Evolutionary conservation across 768 basidiomycete genomes (phyloP).

Genomic region (Punctularia strigosozonata): DNA sequence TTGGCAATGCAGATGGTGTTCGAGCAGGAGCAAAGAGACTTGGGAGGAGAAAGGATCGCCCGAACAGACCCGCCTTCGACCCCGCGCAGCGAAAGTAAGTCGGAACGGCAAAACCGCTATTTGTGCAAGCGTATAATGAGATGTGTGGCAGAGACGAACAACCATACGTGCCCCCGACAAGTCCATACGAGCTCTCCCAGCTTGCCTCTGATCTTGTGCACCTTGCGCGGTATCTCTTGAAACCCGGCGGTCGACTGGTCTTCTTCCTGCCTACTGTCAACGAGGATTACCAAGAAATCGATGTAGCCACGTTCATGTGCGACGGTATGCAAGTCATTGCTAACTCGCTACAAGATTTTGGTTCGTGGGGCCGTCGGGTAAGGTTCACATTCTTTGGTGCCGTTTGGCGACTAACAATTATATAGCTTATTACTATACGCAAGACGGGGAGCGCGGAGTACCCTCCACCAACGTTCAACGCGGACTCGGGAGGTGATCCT

Average conservation of each 20-base stretch:
- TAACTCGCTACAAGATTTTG: constrained; percentile 88
- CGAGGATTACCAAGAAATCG: constrained; percentile 83
- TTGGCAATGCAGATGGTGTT: constrained; percentile 62
- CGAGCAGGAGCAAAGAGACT: constrained; percentile 79
- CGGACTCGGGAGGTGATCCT: constrained; percentile 1
- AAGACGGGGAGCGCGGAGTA: constrained; percentile 41
- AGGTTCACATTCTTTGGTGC: constrained; percentile 17
- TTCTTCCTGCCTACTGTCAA: constrained; percentile 93
- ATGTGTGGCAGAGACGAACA: constrained; percentile 34
- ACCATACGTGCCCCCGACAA: constrained; percentile 81
- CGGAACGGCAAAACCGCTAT: no score
- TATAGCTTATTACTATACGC: constrained; percentile 81
- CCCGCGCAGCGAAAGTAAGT: no score
- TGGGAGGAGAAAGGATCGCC: constrained; percentile 46
- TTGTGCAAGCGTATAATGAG: no score
- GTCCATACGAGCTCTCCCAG: constrained; percentile 84
- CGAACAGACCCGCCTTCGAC: constrained; percentile 18
- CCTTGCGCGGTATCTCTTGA: constrained; percentile 74
- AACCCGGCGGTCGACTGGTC: constrained; percentile 78
- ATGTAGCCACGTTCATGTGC: constrained; percentile 67
- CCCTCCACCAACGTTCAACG: constrained; percentile 44
- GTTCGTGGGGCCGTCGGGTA: constrained; percentile 88
- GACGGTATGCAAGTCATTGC: constrained; percentile 83
- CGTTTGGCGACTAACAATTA: constrained; percentile 1
- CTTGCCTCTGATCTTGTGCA: constrained; percentile 74